Conservation (phyloP, 345 rosid genomes). For the Nasturtium officinale region DNA sequence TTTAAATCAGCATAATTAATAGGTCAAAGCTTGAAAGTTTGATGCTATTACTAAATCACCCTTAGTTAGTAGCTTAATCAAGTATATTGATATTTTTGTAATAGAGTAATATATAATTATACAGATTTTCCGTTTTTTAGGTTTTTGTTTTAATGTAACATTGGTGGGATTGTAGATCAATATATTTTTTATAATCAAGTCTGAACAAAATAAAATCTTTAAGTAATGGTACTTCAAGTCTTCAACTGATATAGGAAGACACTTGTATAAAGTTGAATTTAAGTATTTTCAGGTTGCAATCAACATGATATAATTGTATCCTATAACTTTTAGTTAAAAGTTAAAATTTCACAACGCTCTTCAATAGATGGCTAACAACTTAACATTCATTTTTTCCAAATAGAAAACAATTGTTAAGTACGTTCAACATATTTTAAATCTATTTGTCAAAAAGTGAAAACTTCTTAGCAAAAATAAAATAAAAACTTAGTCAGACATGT, state of each 20-base stretch:
- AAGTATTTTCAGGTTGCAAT: not conserved
- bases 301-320: not conserved
- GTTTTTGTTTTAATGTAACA: not conserved
- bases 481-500: no score
- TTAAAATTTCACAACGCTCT: no score
- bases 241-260: not conserved
- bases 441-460: no score
- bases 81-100: not conserved
- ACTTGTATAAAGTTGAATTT: not conserved
- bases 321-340: not conserved
- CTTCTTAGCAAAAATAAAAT: no score
- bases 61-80: not conserved
- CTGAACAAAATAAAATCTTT: not conserved
- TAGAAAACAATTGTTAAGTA: not conserved
- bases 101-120: not conserved
- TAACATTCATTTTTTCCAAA: not conserved
- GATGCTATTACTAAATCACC: not conserved
- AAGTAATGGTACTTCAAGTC: not conserved
- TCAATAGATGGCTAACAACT: no score
- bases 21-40: not conserved
- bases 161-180: not conserved
- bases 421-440: no score
- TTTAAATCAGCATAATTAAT: not conserved
- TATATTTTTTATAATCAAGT: not conserved
- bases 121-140: not conserved